Evolutionary conservation across 331 rosid genomes (phyloP).

Genomic region (Acacia concinna): DNA sequence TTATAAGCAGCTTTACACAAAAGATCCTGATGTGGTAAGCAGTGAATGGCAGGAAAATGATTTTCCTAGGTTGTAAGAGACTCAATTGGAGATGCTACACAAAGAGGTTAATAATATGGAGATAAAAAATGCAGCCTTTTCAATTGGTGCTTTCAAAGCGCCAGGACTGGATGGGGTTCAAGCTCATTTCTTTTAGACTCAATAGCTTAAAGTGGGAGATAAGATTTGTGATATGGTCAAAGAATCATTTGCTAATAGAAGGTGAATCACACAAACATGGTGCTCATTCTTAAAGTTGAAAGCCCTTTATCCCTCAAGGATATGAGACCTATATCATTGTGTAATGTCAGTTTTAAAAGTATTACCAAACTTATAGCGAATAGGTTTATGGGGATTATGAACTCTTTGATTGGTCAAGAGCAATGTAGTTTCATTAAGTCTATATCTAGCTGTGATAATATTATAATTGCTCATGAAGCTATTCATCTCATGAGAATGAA

Average conservation of each 20-base stretch:
- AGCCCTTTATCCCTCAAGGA: not conserved
- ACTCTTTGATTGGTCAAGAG: not conserved
- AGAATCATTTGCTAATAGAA: too few relatives aligned
- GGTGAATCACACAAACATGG: too few relatives aligned
- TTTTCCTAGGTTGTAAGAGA: too few relatives aligned
- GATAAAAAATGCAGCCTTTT: not conserved
- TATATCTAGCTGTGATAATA: not conserved
- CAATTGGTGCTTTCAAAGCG: not conserved
- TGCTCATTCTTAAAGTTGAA: not conserved
- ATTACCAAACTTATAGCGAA: too few relatives aligned
- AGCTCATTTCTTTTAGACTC: not conserved
- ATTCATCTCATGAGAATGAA: not conserved
- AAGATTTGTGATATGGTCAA: too few relatives aligned
- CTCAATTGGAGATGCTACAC: too few relatives aligned
- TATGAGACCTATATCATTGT: not conserved
- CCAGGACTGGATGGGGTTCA: not conserved
- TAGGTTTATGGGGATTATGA: not conserved
- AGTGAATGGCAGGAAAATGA: too few relatives aligned
- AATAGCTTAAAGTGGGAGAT: not conserved
- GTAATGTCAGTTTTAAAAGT: not conserved
- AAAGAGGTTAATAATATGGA: not conserved
- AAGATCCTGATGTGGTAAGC: too few relatives aligned
- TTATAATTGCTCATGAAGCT: not conserved
- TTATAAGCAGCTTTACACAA: too few relatives aligned
- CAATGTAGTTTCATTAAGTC: not conserved